Evolutionary conservation across 208 protist species (phyloP), one percentile per base, ranked within the genome.

Genomic region (Angomonas deanei): DNA sequence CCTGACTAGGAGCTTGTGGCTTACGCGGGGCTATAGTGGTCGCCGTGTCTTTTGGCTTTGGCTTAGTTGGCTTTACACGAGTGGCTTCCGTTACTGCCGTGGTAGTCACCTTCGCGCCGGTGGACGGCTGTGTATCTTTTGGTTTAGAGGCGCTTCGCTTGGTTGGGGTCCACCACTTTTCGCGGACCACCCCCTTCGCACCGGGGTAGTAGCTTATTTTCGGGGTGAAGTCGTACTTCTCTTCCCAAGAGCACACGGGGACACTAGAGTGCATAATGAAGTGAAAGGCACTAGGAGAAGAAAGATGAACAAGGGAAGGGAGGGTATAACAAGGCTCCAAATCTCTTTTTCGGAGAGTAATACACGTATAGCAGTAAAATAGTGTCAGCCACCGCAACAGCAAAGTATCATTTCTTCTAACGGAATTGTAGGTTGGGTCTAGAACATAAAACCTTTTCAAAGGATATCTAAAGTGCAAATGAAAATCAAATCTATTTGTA

Each of bases 211-310:
- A 26, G 48, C 59, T 64, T 32, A 84, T 80, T 64, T 68, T 71
- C 6, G 78, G 78, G 24, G 57, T 70, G 32, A 84, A 84, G 58
- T 84, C 64, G 68, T 74, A 84, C 2, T 61, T 60, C 8, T 69
- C 67, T 42, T 84, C 78, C 78, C 78, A 84, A 31, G 78, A 84
- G 60, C 68, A 70, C 17, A 52, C 55, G 31, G 68, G 54, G 39
- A 56, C 59, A n/a, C 69, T 62, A n/a, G 36, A 11, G 57, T 15
- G 59, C 46, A 63, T 65, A 2, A 11, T n/a, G 54, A 11, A 23
- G 0, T 8, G 24, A 23, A 0, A 36, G 17, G 0, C 10, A 3
- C 11, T 46, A 33, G 0, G 27, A 65, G 27, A 38, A 38, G 36
- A 33, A n/a, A 61, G 61, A 39, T 46, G 36, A 68, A 61, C 6